A percentile compares a stretch with the other conserved stretches of the same genome.
phyloP scores from a whole-genome alignment of 176 grass and related monocot genomes.

The Musa acuminata region DNA sequence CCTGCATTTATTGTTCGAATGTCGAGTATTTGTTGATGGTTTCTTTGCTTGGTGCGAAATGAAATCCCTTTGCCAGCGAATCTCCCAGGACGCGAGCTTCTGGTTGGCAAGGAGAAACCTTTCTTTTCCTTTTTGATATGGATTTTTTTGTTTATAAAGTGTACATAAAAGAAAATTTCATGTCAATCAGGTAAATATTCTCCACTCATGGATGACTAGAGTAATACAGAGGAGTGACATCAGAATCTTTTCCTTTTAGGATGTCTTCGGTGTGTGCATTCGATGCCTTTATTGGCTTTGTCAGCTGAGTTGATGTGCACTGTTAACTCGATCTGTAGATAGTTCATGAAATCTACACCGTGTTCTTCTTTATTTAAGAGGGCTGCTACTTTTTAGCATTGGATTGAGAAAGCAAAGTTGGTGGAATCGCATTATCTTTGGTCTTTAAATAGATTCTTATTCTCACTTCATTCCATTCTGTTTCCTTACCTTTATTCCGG shows the following conservation, averaged over 20 bases:
- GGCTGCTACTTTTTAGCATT: not conserved
- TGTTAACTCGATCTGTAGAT: not conserved
- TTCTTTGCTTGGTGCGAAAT: not conserved
- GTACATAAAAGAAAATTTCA: not conserved
- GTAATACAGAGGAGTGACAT: not conserved
- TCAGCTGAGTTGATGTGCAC: not conserved
- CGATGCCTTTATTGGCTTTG: not conserved
- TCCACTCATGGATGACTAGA: not conserved
- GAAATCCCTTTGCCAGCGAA: not conserved
- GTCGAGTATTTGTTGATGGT: not conserved
- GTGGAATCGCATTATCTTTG: constrained; percentile 7
- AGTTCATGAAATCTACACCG: not conserved
- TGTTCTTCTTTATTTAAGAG: not conserved
- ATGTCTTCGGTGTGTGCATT: not conserved
- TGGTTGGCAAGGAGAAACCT: not conserved
- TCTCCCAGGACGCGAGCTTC: not conserved
- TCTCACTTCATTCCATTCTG: constrained; percentile 10
- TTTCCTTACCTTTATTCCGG: constrained; percentile 14
- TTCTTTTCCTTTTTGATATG: not conserved
- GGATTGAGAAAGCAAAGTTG: constrained; percentile 1
- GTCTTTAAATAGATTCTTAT: not conserved
- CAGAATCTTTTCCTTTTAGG: not conserved
- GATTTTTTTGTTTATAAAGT: not conserved
- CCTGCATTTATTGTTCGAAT: not conserved
- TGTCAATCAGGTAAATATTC: not conserved